Base-by-base conservation (phyloP, 2,329 filamentous ascomycete species). In the Penicillium sp. region DNA sequence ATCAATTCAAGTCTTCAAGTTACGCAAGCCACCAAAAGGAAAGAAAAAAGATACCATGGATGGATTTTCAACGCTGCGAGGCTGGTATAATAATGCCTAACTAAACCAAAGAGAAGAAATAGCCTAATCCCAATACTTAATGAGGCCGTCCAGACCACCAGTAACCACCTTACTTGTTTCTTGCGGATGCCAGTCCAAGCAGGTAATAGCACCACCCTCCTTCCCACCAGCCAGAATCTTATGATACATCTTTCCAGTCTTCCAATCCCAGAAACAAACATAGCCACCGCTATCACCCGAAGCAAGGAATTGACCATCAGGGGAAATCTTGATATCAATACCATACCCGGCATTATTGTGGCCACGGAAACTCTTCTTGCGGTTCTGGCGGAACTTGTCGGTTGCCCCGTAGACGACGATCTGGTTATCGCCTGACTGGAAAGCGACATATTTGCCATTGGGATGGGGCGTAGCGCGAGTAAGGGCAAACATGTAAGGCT, bases 261-360 rank as follows among this genome's bases (percentile, higher is more conserved):
- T 99, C 91, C 93, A 99, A 77, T 98, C 95, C 92, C 93, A 99
- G 78, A 98, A 97, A 77, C 91, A 96, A 48, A 96, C 87, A 69
- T 86, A 97, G 35, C 96, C 95, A 16, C 86, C 92, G 51, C 87
- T 91, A 75, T 99, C 95, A 60, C 95, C 95, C 19, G 86, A 90
- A 21, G 87, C 89, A 54, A 99, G 81, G 73, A 97, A 96, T 71
- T 96, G 92, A 0, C 95, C 95, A 72, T 98, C 95, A 1, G 93
- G 91, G 68, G 88, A 92, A 71, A 96, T 89, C 52, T 89, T 88
- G 50, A 99, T 83, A 69, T 96, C 95, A 61, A 98, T 92, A 2
- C 90, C 93, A 69, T 96, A 93, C 3, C 96, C 95, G 2, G 93
- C 92, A 61, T 93, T 96, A 73, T 99, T 97, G 77, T 99, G 95